phyloP scores from a whole-genome alignment of 306 rosid species.

The Sindora glabra region DNA sequence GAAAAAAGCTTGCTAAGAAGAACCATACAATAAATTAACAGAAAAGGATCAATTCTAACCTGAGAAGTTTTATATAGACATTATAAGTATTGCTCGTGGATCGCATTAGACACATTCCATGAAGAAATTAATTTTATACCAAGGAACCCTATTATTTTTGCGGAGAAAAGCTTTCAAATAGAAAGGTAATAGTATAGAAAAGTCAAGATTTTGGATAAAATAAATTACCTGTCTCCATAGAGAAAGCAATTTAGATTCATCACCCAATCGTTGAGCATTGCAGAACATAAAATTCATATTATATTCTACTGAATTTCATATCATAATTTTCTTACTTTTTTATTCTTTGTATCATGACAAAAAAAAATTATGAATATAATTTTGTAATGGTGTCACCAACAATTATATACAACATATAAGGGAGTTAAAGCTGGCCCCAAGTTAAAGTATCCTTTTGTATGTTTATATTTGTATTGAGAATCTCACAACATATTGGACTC shows the following conservation, averaged over 20 bases:
- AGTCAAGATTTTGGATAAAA: neutral
- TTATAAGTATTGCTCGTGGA: neutral
- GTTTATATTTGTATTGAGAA: slow-evolving; percentile 2
- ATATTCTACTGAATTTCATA: neutral
- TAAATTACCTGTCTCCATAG: slow-evolving; percentile 90
- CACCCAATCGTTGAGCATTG: slow-evolving; percentile 77
- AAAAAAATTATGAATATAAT: neutral
- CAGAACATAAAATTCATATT: slow-evolving; percentile 2
- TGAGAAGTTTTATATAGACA: slow-evolving; percentile 1
- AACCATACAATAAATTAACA: slow-evolving; percentile 14
- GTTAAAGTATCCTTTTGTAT: neutral
- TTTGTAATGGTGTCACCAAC: neutral
- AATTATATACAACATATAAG: too few relatives aligned
- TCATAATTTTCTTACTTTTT: slow-evolving; percentile 6
- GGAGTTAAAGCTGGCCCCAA: too few relatives aligned
- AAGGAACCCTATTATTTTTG: neutral
- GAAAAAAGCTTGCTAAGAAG: slow-evolving; percentile 2
- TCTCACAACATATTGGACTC: slow-evolving; percentile 3
- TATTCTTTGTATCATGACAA: too few relatives aligned
- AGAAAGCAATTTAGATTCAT: slow-evolving; percentile 80
- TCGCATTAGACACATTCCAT: slow-evolving; percentile 3
- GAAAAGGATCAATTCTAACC: slow-evolving; percentile 1
- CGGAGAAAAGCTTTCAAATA: neutral
- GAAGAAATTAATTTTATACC: neutral
- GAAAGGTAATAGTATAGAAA: neutral